Percentiles rank a stretch among this genome's conserved stretches.
Conservation (phyloP, 2,329 filamentous ascomycete genomes). For the Pseudogymnoascus sp. region DNA sequence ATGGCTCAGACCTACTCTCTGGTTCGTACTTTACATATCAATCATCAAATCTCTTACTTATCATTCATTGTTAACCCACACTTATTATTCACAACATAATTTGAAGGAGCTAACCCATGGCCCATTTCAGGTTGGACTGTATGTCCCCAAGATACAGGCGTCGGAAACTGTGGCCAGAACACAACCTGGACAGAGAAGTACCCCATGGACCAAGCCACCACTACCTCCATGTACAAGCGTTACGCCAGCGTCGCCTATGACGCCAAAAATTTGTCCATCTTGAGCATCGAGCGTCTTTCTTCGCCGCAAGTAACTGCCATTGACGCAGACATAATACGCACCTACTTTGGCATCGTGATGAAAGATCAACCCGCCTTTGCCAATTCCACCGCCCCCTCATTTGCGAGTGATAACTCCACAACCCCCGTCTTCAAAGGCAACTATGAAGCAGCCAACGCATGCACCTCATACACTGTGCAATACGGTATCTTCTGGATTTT, state of each 20-base stretch:
- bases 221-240: not conserved
- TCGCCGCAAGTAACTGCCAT: not conserved
- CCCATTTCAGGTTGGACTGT: not conserved
- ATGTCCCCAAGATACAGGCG: not conserved
- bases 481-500: not conserved
- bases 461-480: conserved; percentile 1
- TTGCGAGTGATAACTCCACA: not conserved
- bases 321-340: conserved; percentile 1
- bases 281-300: not conserved
- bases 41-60: not conserved
- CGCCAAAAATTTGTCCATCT: not conserved
- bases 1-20: not conserved
- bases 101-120: not conserved
- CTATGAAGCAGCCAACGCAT: not conserved
- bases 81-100: not conserved
- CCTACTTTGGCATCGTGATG: conserved; percentile 1
- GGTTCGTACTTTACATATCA: not conserved
- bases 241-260: not conserved
- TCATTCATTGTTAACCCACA: not conserved
- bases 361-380: conserved; percentile 1
- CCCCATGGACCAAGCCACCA: conserved; percentile 5
- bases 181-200: conserved; percentile 5
- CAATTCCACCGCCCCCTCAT: not conserved
- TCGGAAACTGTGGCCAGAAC: not conserved
- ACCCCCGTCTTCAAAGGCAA: not conserved